A percentile compares a stretch with the other conserved stretches of the same genome.
Conservation (phyloP, 768 basidiomycete genomes). For the Gloeophyllum trabeum region DNA sequence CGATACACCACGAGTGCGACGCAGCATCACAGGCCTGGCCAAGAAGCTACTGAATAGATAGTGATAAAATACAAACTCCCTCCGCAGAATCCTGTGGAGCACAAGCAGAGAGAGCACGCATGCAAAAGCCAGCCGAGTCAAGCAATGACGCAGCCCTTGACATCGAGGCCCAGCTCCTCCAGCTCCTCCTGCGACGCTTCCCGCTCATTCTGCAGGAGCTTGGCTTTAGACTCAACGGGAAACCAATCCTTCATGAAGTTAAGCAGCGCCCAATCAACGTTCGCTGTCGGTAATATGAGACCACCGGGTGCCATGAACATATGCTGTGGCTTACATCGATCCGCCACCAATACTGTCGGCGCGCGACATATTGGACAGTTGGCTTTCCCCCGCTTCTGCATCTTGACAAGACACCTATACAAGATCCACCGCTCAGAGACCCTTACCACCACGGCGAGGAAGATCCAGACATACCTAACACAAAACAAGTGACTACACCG, state of each 20-base stretch:
- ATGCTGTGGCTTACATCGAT: slow-evolving; percentile 44
- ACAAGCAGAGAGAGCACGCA: no score
- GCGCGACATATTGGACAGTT: slow-evolving; percentile 83
- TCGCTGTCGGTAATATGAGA: slow-evolving; percentile 29
- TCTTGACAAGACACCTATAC: slow-evolving; percentile 66
- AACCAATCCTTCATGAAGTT: slow-evolving; percentile 94
- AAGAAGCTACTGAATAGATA: no score
- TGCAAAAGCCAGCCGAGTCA: no score
- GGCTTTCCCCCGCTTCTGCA: slow-evolving; percentile 71
- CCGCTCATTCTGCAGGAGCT: slow-evolving; percentile 61
- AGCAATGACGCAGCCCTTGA: not conserved
- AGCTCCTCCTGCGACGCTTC: slow-evolving; percentile 67
- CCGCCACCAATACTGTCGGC: slow-evolving; percentile 64
- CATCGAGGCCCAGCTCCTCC: slow-evolving; percentile 43
- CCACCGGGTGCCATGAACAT: not conserved
- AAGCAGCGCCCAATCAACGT: slow-evolving; percentile 68
- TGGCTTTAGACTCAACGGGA: slow-evolving; percentile 67
- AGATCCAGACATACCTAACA: slow-evolving; percentile 44
- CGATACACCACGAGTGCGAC: no score
- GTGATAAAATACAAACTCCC: no score
- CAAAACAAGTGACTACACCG: slow-evolving; percentile 74
- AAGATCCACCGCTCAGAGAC: slow-evolving; percentile 6
- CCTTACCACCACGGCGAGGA: no score
- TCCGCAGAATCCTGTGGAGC: no score
- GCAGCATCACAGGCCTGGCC: no score